Base-by-base conservation (phyloP, 768 basidiomycete genomes). In the Kwoniella dendrophila region DNA sequence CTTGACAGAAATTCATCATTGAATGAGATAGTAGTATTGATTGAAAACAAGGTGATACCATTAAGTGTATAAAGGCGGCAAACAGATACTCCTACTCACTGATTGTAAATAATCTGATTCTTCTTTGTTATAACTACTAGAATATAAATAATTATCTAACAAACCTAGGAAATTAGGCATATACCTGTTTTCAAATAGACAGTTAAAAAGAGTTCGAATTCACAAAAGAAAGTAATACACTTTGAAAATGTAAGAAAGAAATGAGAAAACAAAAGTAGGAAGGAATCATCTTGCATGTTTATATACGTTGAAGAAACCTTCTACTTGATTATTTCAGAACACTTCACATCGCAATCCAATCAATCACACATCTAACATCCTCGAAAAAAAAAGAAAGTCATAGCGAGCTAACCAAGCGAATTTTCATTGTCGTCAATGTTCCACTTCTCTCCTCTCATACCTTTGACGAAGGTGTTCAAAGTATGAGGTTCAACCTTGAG, bases 281-380 rank as follows among this genome's bases (percentile, higher is more conserved):
- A 51, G 29, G 34, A 20, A 32, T 14, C 30, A 32, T 4, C 16
- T 32, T 12, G 26, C 18, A 7, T 6, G 2, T 30, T 32, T 29
- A 32, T 32, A 20, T 18, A 33, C 20, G 36, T 27, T 27, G 45
- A 34, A 56, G 45, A 56, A 45, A 56, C 29, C 55, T 43, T 26
- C 7, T 24, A 24, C 32, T 29, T 45, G 36, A 18, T 26, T 29
- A 38, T 55, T 10, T 29, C 27, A 57, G n/a, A 4, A 12, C 12
- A 47, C 56, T 47, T 49, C 45, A 59, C 49, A 22, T 59, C 58
- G 44, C 58, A 50, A 59, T 40, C 58, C 26, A 51, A 36, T 59
- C 58, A 38, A 26, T 22, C 30, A 4, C 4, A 49, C 4, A 4
- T 16, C 30, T 27, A 16, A 30, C 11, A n/a, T 11, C 44, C 44